A percentile compares a stretch with the other conserved stretches of the same genome.
phyloP scores from a whole-genome alignment of 352 stramenopile genomes.

The Phytophthora foliorum region DNA sequence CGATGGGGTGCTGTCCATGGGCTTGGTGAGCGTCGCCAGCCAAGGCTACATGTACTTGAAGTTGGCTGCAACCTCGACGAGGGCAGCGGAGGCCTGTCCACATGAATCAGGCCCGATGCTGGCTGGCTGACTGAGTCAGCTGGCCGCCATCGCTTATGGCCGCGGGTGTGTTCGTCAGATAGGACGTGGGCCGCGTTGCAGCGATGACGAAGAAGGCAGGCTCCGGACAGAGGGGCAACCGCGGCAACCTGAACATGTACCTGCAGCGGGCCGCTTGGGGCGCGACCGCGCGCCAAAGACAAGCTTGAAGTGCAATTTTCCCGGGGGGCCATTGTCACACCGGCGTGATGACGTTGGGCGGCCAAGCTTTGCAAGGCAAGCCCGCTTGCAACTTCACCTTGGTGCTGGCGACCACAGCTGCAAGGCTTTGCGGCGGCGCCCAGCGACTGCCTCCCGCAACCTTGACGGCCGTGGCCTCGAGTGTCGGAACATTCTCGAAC shows the following conservation, averaged over 20 bases:
- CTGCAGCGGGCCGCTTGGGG: not conserved
- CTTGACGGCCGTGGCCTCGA: constrained; percentile 9
- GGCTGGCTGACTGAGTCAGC: constrained; percentile 26
- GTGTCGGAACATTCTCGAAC: constrained; percentile 46
- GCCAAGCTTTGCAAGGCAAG: not conserved
- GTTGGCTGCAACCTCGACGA: constrained; percentile 18
- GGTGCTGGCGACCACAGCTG: constrained; percentile 22
- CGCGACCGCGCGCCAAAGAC: constrained; percentile 15
- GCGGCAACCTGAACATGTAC: constrained; percentile 7
- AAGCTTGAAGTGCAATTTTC: constrained; percentile 14
- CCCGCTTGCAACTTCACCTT: not conserved
- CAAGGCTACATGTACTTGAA: constrained; percentile 15
- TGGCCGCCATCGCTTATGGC: constrained; percentile 1
- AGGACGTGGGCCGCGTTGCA: not conserved
- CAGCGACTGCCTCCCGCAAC: not conserved
- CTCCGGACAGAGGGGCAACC: not conserved
- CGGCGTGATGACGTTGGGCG: constrained; percentile 17
- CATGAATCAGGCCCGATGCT: constrained; percentile 33
- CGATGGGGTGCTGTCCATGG: too few species aligned
- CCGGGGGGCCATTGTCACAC: constrained; percentile 27
- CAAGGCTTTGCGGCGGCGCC: constrained; percentile 29
- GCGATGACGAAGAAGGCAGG: not conserved
- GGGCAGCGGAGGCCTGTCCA: constrained; percentile 16
- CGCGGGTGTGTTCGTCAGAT: constrained; percentile 8
- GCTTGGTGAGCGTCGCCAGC: too few species aligned